Evolutionary conservation across 371 early-diverging fungal genomes (phyloP).

Genomic region (Mucor lusitanicus): DNA sequence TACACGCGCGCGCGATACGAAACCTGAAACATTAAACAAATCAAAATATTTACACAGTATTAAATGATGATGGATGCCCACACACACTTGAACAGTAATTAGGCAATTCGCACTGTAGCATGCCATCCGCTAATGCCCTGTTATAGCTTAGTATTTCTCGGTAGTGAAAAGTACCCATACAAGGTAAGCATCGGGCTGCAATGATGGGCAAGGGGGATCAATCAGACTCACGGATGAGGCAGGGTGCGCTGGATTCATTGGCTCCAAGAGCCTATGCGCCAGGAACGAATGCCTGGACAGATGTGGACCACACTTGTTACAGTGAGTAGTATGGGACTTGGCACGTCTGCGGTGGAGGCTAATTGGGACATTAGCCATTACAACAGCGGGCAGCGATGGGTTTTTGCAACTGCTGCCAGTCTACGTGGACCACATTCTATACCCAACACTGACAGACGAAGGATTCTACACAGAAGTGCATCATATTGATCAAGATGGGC

Average conservation of each 20-base stretch:
- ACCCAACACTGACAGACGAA: constrained; percentile 56
- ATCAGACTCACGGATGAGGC: not conserved
- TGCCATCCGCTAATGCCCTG: not conserved
- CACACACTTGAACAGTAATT: constrained; percentile 60
- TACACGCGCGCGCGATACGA: not conserved
- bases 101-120: not conserved
- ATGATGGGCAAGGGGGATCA: not conserved
- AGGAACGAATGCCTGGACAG: constrained; percentile 61
- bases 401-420: constrained; percentile 50
- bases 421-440: constrained; percentile 59
- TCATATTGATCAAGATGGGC: constrained; percentile 37
- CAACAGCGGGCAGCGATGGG: constrained; percentile 59
- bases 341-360: not conserved
- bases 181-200: constrained; percentile 23
- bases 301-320: constrained; percentile 48
- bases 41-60: constrained; percentile 31
- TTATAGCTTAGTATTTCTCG: constrained; percentile 50
- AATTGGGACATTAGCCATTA: constrained; percentile 32
- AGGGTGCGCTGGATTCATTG: constrained; percentile 56
- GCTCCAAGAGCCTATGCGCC: constrained; percentile 60
- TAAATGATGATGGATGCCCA: constrained; percentile 56
- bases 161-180: constrained; percentile 59
- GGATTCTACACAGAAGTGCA: constrained; percentile 59
- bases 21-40: not conserved
- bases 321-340: constrained; percentile 24